These are phyloP conservation scores for Bacterosira constricta DNA, from an alignment of 108 stramenopile genomes.

Conservation along the genomic window DNA sequence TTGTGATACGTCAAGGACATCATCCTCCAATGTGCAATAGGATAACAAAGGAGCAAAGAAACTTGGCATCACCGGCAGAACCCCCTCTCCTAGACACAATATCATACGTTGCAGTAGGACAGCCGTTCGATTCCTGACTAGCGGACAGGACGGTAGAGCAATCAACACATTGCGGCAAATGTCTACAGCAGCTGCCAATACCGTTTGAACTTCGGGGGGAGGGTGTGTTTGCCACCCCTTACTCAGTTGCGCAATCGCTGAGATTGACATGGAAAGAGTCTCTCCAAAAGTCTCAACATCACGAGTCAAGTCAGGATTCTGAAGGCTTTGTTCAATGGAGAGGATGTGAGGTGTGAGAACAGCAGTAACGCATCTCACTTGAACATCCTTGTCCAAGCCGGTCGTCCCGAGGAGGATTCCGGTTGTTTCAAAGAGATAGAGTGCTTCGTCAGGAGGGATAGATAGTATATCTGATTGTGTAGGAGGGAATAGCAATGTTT, in stretches of 20 bases:
- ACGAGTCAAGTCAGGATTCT: slow-evolving; percentile 22
- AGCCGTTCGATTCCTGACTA: slow-evolving; percentile 61
- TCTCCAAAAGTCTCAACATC: slow-evolving; percentile 56
- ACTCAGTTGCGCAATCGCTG: slow-evolving; percentile 70
- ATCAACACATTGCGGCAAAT: slow-evolving; percentile 51
- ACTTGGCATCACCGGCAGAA: slow-evolving; percentile 59
- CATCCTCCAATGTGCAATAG: slow-evolving; percentile 59
- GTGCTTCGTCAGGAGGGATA: slow-evolving; percentile 64
- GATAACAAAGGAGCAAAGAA: slow-evolving; percentile 53
- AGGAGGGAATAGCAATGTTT: slow-evolving; percentile 57
- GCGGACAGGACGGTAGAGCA: slow-evolving; percentile 44
- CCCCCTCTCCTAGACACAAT: slow-evolving; percentile 52
- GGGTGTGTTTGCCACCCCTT: slow-evolving; percentile 71
- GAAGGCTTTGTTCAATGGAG: slow-evolving; percentile 56
- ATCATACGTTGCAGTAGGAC: slow-evolving; percentile 73
- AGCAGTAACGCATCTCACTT: slow-evolving; percentile 57
- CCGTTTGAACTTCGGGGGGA: slow-evolving; percentile 55
- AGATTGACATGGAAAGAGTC: slow-evolving; percentile 58
- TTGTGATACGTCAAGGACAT: slow-evolving; percentile 65
- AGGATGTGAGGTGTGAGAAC: slow-evolving; percentile 76
- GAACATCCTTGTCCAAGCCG: slow-evolving; percentile 54
- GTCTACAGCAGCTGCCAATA: slow-evolving; percentile 62
- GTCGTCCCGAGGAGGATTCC: slow-evolving; percentile 77
- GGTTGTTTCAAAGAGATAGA: slow-evolving; percentile 78
- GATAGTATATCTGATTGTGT: slow-evolving; percentile 8